These are phyloP conservation scores for Hortiboletus rubellus DNA, from an alignment of 1,284 basidiomycete species.

Conservation along the genomic window DNA sequence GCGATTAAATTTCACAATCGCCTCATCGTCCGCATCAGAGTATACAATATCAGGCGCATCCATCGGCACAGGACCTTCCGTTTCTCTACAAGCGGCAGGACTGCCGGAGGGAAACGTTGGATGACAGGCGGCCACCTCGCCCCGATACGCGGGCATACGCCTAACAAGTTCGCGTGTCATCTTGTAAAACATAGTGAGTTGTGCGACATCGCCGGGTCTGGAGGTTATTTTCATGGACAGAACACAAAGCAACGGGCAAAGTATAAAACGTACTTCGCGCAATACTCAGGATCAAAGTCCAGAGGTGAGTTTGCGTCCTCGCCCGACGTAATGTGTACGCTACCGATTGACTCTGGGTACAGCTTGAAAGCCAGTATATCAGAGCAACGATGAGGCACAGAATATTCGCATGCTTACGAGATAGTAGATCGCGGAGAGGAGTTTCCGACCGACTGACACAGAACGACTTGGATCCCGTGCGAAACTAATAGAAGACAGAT, in stretches of 20 bases:
- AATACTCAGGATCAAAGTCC: constrained; percentile 23
- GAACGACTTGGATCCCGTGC: background rate
- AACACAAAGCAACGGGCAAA: background rate
- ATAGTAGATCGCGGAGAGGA: constrained; percentile 8
- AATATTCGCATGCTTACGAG: constrained; percentile 12
- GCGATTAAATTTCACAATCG: constrained; percentile 46
- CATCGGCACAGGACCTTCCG: constrained; percentile 40
- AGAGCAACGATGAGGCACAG: constrained; percentile 18
- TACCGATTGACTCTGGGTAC: constrained; percentile 33
- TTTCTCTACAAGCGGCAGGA: constrained; percentile 39
- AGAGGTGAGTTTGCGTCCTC: constrained; percentile 21
- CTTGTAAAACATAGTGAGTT: constrained; percentile 21
- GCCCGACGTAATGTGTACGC: constrained; percentile 31
- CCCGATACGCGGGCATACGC: constrained; percentile 56
- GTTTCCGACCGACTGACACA: constrained; percentile 6
- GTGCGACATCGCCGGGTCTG: constrained; percentile 17
- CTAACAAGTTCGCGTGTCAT: constrained; percentile 34
- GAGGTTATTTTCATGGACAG: background rate
- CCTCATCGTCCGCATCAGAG: constrained; percentile 54
- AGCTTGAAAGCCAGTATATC: constrained; percentile 13
- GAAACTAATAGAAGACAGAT: too few relatives aligned
- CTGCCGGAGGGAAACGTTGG: constrained; percentile 52
- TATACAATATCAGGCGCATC: constrained; percentile 52
- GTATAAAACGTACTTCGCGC: constrained; percentile 7
- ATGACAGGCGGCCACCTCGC: constrained; percentile 47